Evolutionary conservation across 139 green algal species (phyloP), one percentile per base, ranked within the genome.

Genomic region (Chlorella sp.): DNA sequence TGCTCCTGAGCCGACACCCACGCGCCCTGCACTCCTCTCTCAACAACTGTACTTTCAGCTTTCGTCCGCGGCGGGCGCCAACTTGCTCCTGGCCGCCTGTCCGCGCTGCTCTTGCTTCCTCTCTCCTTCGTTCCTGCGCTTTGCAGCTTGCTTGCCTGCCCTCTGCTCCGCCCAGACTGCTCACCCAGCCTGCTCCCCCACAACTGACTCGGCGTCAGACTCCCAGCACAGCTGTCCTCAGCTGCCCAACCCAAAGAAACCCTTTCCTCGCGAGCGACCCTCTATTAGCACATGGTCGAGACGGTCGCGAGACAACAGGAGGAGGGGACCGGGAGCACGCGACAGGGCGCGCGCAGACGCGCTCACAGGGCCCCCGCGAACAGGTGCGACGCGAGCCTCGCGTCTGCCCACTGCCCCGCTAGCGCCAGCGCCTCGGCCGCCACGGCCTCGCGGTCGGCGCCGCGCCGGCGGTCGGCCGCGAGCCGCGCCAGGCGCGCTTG

Each of bases 401-500:
- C 48, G 17, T 58, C 48, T 58, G 48, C 48, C 58, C 71, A 68
- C 41, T 59, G 29, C 11, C 14, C 42, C 71, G 50, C 41, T 15
- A 42, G 31, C 15, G 0, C 73, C 45, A 78, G 33, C 25, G 72
- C 72, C 36, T 51, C 51, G 3, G 14, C 62, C 42, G 83, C 56
- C 42, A 87, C 76, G 6, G 23, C 29, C 2, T 65, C 56, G 9
- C 85, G 64, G 51, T 87, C 77, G 5, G 17, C 5, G 21, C 51
- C 58, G 19, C 36, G 19, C 8, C 36, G 61, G 29, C 69, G 58
- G 14, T 78, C 77, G 25, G 77, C 17, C 25, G 80, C 77, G 25
- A 86, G 67, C 35, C 77, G 68, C 50, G 63, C 76, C 38, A 80
- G 55, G 21, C 73, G 61, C 5, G 66, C 77, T 48, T 90, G 77